These are phyloP conservation scores for Metschnikowia orientalis DNA, from an alignment of 805 yeast genomes.

Conservation along the genomic window DNA sequence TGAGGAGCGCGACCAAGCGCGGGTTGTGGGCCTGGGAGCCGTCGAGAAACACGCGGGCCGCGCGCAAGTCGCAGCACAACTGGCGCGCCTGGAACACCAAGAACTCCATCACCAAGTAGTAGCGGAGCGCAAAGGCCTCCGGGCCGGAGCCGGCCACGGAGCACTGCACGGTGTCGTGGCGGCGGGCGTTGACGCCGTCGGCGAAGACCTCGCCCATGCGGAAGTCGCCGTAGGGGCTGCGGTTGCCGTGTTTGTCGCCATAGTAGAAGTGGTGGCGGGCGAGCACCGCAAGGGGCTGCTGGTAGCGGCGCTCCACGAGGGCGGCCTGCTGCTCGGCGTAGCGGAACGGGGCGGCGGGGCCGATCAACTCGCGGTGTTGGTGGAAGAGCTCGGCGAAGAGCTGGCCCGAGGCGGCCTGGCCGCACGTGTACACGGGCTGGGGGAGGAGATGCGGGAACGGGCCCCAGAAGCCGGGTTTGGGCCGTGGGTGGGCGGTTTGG, in stretches of 20 bases:
- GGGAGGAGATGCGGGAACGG: constrained; percentile 42
- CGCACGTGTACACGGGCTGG: constrained; percentile 45
- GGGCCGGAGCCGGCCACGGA: constrained; percentile 23
- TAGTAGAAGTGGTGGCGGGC: constrained; percentile 41
- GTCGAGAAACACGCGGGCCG: constrained; percentile 35
- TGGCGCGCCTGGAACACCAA: constrained; percentile 47
- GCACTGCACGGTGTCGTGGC: constrained; percentile 8
- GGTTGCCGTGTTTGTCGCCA: constrained; percentile 56
- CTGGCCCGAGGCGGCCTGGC: constrained; percentile 57
- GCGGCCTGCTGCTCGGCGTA: constrained; percentile 21
- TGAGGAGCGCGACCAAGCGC: constrained; percentile 10
- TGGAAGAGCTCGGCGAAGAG: constrained; percentile 45
- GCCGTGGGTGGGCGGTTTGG: constrained; percentile 21
- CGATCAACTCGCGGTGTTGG: constrained; percentile 16
- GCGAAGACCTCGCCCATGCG: constrained; percentile 45
- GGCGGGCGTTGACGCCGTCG: constrained; percentile 36
- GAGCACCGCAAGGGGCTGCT: constrained; percentile 22
- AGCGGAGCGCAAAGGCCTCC: constrained; percentile 35
- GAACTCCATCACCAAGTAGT: constrained; percentile 47
- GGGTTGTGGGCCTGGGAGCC: constrained; percentile 53
- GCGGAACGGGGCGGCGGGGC: constrained; percentile 11
- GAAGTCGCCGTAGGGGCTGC: constrained; percentile 53
- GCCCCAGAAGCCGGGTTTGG: constrained; percentile 55
- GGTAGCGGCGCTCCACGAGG: constrained; percentile 17
- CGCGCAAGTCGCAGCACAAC: constrained; percentile 25